Percentiles rank a stretch among this genome's conserved stretches.
Conservation (phyloP, 169 alveolate genomes). For the Besnoitia besnoiti region DNA sequence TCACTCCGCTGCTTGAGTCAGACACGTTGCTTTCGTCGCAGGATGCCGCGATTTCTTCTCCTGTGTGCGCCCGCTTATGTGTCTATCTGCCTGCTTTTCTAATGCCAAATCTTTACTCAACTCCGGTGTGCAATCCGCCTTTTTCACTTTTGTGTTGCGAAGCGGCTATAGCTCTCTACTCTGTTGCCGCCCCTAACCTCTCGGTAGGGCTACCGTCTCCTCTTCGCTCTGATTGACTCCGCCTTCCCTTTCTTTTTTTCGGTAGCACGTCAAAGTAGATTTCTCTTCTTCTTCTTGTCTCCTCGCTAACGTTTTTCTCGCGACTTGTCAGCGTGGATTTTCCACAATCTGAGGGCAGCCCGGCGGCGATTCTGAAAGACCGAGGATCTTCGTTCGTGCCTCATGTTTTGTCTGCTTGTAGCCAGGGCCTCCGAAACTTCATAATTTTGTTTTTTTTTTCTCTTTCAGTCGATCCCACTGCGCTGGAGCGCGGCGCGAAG, state of each 20-base stretch:
- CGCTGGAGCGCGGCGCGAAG: conserved; percentile 98
- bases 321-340: neutral
- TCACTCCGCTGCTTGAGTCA: too few species aligned
- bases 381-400: conserved; percentile 39
- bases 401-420: neutral
- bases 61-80: too few species aligned
- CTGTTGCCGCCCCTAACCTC: neutral
- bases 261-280: neutral
- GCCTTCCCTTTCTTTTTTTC: neutral
- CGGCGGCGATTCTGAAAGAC: conserved; percentile 66
- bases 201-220: too few species aligned
- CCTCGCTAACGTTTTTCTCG: neutral
- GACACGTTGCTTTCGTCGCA: too few species aligned
- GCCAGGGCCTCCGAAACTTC: neutral
- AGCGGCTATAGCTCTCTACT: too few species aligned
- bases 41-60: too few species aligned
- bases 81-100: neutral
- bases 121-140: neutral
- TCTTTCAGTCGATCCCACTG: conserved; percentile 94
- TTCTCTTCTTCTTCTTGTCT: neutral
- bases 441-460: conserved; percentile 44
- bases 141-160: neutral
- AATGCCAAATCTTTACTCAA: neutral
- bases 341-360: neutral
- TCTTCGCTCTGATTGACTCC: neutral